Conservation (phyloP, 2,329 filamentous ascomycete species). For the Aureobasidium vineae region DNA sequence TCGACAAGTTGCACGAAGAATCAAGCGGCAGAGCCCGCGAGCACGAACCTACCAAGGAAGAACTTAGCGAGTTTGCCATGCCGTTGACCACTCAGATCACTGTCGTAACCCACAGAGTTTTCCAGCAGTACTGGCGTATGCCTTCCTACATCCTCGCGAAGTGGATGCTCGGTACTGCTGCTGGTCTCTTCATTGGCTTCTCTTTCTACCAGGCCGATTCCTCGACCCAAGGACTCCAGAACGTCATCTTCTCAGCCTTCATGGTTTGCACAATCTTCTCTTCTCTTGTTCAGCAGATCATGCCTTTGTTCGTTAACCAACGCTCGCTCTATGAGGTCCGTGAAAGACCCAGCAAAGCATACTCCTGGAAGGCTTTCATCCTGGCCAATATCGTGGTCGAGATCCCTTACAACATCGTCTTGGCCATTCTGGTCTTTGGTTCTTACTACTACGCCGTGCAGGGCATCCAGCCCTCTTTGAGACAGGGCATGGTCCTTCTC, state of each 20-base stretch:
- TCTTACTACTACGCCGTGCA: conserved; percentile 71
- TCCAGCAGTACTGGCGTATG: conserved; percentile 50
- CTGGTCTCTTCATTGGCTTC: conserved; percentile 51
- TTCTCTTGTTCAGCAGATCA: conserved; percentile 43
- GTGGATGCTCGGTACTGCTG: conserved; percentile 53
- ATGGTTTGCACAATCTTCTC: conserved; percentile 46
- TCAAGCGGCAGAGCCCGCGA: conserved; percentile 35
- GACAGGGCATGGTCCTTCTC: conserved; percentile 65
- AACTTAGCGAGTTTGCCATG: conserved; percentile 47
- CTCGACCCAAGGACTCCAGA: conserved; percentile 46
- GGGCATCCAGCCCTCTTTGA: conserved; percentile 46
- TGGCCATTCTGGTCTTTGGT: conserved; percentile 64
- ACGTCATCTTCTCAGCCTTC: conserved; percentile 52
- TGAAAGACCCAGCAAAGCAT: conserved; percentile 64
- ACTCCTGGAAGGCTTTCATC: conserved; percentile 73
- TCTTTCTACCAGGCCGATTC: conserved; percentile 44
- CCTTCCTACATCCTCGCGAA: conserved; percentile 57
- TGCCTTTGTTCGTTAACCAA: conserved; percentile 59
- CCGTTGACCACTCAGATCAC: conserved; percentile 40
- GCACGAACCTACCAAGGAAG: conserved; percentile 35
- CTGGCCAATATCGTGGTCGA: conserved; percentile 70
- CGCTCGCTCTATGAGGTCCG: conserved; percentile 60
- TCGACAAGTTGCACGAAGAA: conserved; percentile 42
- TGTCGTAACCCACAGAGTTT: conserved; percentile 44
- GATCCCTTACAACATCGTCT: conserved; percentile 63